These are phyloP conservation scores for Lolium multiflorum DNA, from an alignment of 176 grass and related monocot species.

Conservation along the genomic window DNA sequence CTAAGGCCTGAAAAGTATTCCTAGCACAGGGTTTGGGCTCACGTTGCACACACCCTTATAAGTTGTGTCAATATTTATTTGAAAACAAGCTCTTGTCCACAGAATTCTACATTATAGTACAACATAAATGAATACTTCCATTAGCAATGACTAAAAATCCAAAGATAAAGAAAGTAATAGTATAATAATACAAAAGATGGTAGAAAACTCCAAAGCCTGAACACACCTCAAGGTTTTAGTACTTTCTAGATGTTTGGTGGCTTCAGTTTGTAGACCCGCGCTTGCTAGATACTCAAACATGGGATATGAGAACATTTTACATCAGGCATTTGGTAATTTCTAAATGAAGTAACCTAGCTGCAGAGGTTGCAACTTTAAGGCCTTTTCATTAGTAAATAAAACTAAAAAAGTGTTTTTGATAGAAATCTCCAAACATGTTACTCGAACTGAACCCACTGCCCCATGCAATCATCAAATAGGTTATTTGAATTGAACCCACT, in stretches of 20 bases:
- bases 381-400: neutral
- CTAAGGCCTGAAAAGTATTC: neutral
- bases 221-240: neutral
- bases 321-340: neutral
- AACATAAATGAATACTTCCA: neutral
- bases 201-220: neutral
- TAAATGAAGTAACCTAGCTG: conserved; percentile 5
- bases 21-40: neutral
- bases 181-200: neutral
- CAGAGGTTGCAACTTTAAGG: neutral
- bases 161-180: conserved; percentile 21
- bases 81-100: neutral
- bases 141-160: neutral
- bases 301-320: no score
- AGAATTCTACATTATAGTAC: conserved; percentile 27
- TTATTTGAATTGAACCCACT: conserved; percentile 11
- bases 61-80: conserved; percentile 8
- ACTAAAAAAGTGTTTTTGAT: neutral
- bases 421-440: neutral
- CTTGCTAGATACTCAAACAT: neutral
- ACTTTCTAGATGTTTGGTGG: neutral
- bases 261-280: neutral
- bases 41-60: neutral
- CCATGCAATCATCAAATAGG: neutral
- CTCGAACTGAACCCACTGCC: neutral